Evolutionary conservation across 257 asterid genomes (phyloP), one percentile per base, ranked within the genome.

Genomic region (Gentiana dahurica): DNA sequence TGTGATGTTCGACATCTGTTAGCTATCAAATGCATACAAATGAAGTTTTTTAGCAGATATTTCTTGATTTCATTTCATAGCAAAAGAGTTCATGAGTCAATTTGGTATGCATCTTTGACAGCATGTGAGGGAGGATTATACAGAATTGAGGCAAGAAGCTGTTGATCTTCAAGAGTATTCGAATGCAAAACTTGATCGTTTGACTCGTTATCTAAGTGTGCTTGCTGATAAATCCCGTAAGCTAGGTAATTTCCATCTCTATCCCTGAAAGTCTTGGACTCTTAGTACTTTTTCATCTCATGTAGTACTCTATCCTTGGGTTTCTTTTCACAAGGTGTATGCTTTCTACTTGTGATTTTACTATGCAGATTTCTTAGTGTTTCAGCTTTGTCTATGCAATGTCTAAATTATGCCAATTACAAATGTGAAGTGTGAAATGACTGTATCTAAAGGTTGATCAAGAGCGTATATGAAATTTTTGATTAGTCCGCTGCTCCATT

Each of bases 151-250:
- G 68, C 97, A 92, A 73, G 95, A 92, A 70, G 97, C 95, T 58
- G 62, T 69, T 46, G 99, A 92, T 66, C 95, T 92, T 68, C 99
- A 83, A 65, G 99, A 92, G 65, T 92, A 92, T 77, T 88, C 97
- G 57, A 83, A 82, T 60, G 97, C 94, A 35, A 92, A 92, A 70
- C 86, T 92, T 69, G 97, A 92, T 65, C 90, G 97, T 6, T 85
- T 81, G 72, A 88, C 91, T 39, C 94, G 95, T 51, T 92, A 92
- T 72, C 77, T 92, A 50, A 95, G 99, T 60, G 95, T 80, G 54
- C 99, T 92, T 76, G 95, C 99, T 70, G 95, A 85, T 52, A 85
- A 83, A 75, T 71, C 98, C 44, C 96, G 83, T 48, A 85, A 81
- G 74, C 79, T 91, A 73, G 98, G 98, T 87, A 82, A 49, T 38